phyloP scores from a whole-genome alignment of 2,329 filamentous ascomycete genomes.

The Gyromitra esculenta region DNA sequence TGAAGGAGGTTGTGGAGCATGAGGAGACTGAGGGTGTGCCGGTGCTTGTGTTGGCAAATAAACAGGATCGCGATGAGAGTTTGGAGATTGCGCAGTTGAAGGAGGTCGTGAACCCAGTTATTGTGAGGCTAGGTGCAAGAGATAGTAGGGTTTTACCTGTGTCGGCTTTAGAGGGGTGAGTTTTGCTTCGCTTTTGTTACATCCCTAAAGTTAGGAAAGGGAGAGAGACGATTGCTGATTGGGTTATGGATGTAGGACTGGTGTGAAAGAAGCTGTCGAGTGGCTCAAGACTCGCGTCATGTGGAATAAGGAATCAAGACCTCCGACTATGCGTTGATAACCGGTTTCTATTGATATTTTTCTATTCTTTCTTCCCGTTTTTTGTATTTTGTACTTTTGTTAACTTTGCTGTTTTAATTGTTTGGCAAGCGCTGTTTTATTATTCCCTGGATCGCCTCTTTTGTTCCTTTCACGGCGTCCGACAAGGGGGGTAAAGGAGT shows the following conservation, averaged over 20 bases:
- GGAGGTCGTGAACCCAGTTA: constrained; percentile 92
- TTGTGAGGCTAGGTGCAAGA: constrained; percentile 78
- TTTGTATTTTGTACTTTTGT: background rate
- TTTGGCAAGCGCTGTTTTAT: constrained; percentile 7
- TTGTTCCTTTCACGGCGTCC: background rate
- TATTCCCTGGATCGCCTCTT: constrained; percentile 7
- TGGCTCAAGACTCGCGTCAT: constrained; percentile 92
- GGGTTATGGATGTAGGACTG: constrained; percentile 64
- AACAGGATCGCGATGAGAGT: constrained; percentile 96
- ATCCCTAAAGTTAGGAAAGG: no score
- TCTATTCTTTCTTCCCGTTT: background rate
- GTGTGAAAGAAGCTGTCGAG: constrained; percentile 94
- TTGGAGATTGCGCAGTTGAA: constrained; percentile 98
- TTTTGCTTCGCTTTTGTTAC: background rate
- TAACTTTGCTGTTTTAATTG: background rate
- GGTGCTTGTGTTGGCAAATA: constrained; percentile 91
- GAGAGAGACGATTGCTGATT: constrained; percentile 20
- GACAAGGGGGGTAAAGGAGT: constrained; percentile 26
- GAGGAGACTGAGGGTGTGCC: constrained; percentile 91
- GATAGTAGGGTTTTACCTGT: constrained; percentile 92
- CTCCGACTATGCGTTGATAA: constrained; percentile 86
- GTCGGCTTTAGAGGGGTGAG: constrained; percentile 79
- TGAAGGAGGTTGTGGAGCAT: constrained; percentile 89
- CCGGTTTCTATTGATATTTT: constrained; percentile 9
- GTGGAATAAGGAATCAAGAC: constrained; percentile 94